Conservation (phyloP, 306 rosid genomes). For the Psophocarpus tetragonolobus region DNA sequence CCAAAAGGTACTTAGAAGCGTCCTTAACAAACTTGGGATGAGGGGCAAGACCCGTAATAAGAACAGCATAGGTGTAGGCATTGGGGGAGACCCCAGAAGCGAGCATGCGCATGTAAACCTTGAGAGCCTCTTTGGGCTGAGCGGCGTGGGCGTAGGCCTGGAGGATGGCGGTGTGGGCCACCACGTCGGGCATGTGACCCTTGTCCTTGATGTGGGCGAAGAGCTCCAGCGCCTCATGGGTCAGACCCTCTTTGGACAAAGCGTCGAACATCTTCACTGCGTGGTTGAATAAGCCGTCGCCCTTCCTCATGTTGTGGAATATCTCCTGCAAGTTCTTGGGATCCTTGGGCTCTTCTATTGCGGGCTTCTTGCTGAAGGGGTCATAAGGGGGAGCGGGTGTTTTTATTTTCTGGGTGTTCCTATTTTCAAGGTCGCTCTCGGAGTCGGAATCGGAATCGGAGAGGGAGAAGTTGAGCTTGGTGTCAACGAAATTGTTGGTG, state of each 20-base stretch:
- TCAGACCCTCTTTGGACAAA: constrained; percentile 75
- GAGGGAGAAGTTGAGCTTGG: constrained; percentile 52
- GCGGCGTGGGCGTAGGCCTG: constrained; percentile 73
- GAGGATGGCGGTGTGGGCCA: constrained; percentile 66
- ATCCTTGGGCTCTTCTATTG: constrained; percentile 55
- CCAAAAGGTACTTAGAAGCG: constrained; percentile 56
- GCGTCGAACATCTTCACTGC: constrained; percentile 94
- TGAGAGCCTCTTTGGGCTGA: constrained; percentile 65
- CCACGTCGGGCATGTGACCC: constrained; percentile 80
- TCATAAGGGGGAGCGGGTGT: constrained; percentile 55
- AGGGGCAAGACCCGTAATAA: constrained; percentile 54
- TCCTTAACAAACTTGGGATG: constrained; percentile 47
- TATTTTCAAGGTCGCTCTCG: constrained; percentile 10
- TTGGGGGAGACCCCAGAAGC: constrained; percentile 70
- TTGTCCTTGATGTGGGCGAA: constrained; percentile 73
- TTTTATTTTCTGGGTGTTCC: neutral
- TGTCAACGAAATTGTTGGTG: constrained; percentile 36
- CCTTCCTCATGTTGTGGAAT: constrained; percentile 61
- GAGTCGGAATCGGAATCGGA: constrained; percentile 42
- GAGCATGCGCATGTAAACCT: constrained; percentile 68
- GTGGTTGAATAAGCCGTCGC: constrained; percentile 58
- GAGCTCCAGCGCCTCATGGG: constrained; percentile 75
- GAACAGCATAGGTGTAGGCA: constrained; percentile 67
- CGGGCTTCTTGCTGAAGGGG: constrained; percentile 67
- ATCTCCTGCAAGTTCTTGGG: constrained; percentile 71